Percentiles rank a stretch among this genome's conserved stretches.
phyloP scores from a whole-genome alignment of 768 basidiomycete genomes.

The Rhodocollybia butyracea region DNA sequence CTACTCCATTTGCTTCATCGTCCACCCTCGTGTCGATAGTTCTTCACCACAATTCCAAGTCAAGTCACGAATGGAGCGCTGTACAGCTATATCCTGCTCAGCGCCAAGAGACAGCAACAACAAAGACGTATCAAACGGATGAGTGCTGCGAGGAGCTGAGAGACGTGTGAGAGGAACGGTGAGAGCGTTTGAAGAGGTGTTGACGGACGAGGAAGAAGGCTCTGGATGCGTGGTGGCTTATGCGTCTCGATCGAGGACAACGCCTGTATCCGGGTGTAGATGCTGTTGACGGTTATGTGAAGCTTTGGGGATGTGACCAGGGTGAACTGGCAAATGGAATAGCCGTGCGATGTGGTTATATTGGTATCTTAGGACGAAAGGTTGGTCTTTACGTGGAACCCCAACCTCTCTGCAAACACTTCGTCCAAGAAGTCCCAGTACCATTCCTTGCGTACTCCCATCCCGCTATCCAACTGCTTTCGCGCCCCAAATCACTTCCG shows the following conservation, averaged over 20 bases:
- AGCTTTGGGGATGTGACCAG: slow-evolving; percentile 38
- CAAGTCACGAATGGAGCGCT: no score
- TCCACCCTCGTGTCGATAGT: no score
- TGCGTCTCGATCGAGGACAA: slow-evolving; percentile 70
- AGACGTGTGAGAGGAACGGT: no score
- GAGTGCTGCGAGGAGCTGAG: no score
- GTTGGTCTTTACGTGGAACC: slow-evolving; percentile 36
- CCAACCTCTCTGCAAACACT: slow-evolving; percentile 18
- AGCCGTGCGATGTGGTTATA: slow-evolving; percentile 59
- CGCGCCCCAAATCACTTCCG: slow-evolving; percentile 57
- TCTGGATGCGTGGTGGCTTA: slow-evolving; percentile 46
- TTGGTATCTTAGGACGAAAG: slow-evolving; percentile 56
- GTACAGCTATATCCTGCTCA: no score
- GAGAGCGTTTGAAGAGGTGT: no score
- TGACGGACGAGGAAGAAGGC: no score
- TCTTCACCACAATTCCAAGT: no score
- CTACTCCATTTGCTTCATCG: no score
- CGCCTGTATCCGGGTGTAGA: slow-evolving; percentile 57
- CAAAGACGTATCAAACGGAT: no score
- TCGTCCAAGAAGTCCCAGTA: slow-evolving; percentile 30
- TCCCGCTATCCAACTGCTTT: no score
- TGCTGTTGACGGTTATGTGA: slow-evolving; percentile 44
- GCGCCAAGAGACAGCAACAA: no score
- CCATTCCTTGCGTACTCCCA: slow-evolving; percentile 48
- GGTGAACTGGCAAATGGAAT: slow-evolving; percentile 44